phyloP scores from a whole-genome alignment of 2,329 filamentous ascomycete species.

The Pseudocercospora fuligena region DNA sequence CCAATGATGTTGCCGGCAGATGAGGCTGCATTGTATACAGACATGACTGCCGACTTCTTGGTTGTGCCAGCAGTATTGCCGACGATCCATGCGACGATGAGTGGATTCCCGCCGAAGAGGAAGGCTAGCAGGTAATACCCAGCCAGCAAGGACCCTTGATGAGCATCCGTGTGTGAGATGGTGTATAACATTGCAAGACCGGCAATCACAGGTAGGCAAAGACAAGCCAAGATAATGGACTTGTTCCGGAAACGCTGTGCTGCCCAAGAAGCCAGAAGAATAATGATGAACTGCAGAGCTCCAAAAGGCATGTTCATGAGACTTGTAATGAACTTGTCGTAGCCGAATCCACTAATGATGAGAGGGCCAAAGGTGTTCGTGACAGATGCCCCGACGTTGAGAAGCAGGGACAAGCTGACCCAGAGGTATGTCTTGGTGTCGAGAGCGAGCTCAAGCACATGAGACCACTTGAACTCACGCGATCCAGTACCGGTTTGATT shows the following conservation, averaged over 20 bases:
- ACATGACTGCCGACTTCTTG: conserved; percentile 69
- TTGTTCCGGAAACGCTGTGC: conserved; percentile 64
- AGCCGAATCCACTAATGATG: conserved; percentile 65
- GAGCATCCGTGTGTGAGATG: conserved; percentile 50
- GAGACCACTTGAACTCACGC: conserved; percentile 52
- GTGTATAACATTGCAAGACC: conserved; percentile 64
- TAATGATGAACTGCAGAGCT: conserved; percentile 63
- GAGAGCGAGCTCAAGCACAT: conserved; percentile 48
- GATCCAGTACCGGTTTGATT: conserved; percentile 55
- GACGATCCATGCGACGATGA: conserved; percentile 71
- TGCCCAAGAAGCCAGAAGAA: conserved; percentile 63
- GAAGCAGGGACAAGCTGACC: conserved; percentile 63
- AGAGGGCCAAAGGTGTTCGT: conserved; percentile 69
- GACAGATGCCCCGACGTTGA: conserved; percentile 68
- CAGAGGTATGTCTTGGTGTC: conserved; percentile 62
- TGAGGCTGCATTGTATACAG: conserved; percentile 66
- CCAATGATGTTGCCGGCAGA: conserved; percentile 69
- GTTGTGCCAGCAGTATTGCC: conserved; percentile 71
- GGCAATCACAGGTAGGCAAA: conserved; percentile 65
- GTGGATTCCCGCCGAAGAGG: conserved; percentile 67
- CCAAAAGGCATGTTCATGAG: conserved; percentile 72
- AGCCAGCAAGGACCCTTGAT: conserved; percentile 57
- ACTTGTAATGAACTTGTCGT: conserved; percentile 61
- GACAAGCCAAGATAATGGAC: conserved; percentile 57
- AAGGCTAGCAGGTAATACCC: conserved; percentile 71